Percentiles rank a stretch among this genome's conserved stretches.
These are phyloP conservation scores for Cladosporium sp. DNA, from an alignment of 2,329 filamentous ascomycete genomes.

Conservation along the genomic window DNA sequence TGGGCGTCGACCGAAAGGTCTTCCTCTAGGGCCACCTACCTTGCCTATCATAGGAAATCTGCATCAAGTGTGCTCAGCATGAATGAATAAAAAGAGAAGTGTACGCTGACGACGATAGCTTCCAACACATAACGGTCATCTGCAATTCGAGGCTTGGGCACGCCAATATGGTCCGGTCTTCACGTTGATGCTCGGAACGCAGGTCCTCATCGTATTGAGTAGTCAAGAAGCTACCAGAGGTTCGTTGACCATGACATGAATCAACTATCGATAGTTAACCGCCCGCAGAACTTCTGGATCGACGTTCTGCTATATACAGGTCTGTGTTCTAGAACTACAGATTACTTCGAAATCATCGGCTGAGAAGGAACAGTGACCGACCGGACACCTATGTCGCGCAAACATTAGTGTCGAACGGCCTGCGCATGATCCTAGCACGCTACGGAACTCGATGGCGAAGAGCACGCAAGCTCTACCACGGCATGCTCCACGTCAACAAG, in stretches of 20 bases:
- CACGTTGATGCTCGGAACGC: constrained; percentile 46
- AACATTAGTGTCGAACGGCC: constrained; percentile 8
- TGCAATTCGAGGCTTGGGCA: constrained; percentile 17
- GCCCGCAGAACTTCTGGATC: constrained; percentile 28
- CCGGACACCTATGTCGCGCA: constrained; percentile 12
- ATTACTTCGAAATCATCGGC: not conserved
- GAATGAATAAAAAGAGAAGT: constrained; percentile 17
- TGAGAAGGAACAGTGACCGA: not conserved
- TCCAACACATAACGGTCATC: constrained; percentile 24
- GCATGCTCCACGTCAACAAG: constrained; percentile 43
- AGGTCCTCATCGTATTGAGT: constrained; percentile 43
- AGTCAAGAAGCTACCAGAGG: constrained; percentile 41
- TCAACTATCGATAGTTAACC: not conserved
- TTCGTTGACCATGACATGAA: not conserved
- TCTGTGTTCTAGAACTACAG: not conserved
- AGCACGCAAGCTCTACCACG: constrained; percentile 38
- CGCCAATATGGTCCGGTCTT: constrained; percentile 17
- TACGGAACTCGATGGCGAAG: constrained; percentile 31
- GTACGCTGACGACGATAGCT: constrained; percentile 31
- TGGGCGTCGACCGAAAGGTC: constrained; percentile 1
- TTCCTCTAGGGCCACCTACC: constrained; percentile 32
- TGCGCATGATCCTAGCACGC: constrained; percentile 15
- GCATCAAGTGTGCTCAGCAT: constrained; percentile 23
- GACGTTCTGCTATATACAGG: constrained; percentile 17
- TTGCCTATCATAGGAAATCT: constrained; percentile 34